Percentiles rank a stretch among this genome's conserved stretches.
phyloP scores from a whole-genome alignment of 2,329 filamentous ascomycete genomes.

The Taxawa tesnikishii region DNA sequence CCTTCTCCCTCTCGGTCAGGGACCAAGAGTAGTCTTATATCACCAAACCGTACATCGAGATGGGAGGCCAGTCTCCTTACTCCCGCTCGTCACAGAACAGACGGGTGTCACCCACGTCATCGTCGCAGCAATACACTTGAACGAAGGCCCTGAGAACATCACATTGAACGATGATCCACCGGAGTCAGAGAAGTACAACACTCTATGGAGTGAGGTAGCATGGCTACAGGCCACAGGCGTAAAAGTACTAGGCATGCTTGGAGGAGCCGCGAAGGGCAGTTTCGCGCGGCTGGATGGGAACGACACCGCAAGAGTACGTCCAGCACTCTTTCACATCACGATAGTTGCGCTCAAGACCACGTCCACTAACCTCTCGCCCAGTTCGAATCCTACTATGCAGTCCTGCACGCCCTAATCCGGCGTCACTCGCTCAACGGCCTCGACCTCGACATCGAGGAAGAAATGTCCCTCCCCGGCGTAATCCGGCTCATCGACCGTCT shows the following conservation, averaged over 20 bases:
- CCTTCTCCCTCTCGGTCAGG: constrained; percentile 12
- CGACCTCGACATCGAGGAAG: constrained; percentile 72
- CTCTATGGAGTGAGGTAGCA: constrained; percentile 67
- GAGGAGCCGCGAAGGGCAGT: constrained; percentile 68
- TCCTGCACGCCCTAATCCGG: constrained; percentile 53
- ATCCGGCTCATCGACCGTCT: constrained; percentile 37
- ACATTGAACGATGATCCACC: constrained; percentile 73
- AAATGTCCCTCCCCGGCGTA: constrained; percentile 54
- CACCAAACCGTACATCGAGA: constrained; percentile 51
- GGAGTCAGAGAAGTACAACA: constrained; percentile 49
- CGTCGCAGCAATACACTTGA: constrained; percentile 75
- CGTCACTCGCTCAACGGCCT: constrained; percentile 53
- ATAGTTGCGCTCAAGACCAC: background rate
- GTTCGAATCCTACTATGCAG: constrained; percentile 64
- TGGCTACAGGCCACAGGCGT: constrained; percentile 61
- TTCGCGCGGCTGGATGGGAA: constrained; percentile 50
- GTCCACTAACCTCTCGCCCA: constrained; percentile 16
- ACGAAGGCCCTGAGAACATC: constrained; percentile 51
- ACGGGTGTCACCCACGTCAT: constrained; percentile 70
- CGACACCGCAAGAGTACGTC: constrained; percentile 26
- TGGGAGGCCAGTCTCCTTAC: constrained; percentile 45
- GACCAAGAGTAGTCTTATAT: constrained; percentile 42
- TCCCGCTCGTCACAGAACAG: constrained; percentile 46
- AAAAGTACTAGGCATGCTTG: constrained; percentile 76
- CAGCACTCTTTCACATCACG: background rate